A percentile compares a stretch with the other conserved stretches of the same genome.
Conservation (phyloP, 805 yeast species). For the Nakazawaea laoshanensis region DNA sequence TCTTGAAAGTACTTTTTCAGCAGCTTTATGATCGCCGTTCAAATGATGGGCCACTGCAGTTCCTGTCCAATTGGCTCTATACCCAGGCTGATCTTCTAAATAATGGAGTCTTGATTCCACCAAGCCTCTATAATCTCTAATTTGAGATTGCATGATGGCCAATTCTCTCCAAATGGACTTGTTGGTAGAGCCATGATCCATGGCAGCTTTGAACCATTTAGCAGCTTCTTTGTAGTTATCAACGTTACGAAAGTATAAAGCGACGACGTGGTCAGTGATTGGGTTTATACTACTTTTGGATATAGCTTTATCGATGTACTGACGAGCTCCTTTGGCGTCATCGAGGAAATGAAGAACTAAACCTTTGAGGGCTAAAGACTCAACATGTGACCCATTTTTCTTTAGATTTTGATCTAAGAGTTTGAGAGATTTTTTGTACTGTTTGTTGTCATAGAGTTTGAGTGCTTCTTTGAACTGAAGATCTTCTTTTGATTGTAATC, state of each 20-base stretch:
- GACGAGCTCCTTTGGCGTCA: conserved; percentile 54
- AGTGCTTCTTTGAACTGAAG: conserved; percentile 73
- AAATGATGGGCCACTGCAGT: conserved; percentile 81
- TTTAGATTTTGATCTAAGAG: conserved; percentile 67
- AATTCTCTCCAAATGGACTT: conserved; percentile 76
- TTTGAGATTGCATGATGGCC: conserved; percentile 70
- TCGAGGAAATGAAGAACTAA: conserved; percentile 51
- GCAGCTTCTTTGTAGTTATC: conserved; percentile 71
- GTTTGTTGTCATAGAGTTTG: conserved; percentile 73
- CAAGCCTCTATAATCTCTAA: conserved; percentile 61
- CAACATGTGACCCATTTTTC: conserved; percentile 69
- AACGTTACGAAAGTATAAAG: conserved; percentile 67
- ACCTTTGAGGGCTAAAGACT: conserved; percentile 81
- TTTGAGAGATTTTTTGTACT: conserved; percentile 80
- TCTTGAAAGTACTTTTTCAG: conserved; percentile 62
- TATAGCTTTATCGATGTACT: conserved; percentile 52
- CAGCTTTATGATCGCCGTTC: conserved; percentile 55
- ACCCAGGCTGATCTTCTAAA: conserved; percentile 70
- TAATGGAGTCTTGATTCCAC: conserved; percentile 57
- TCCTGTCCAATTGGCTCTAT: conserved; percentile 85
- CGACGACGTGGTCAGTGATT: conserved; percentile 77
- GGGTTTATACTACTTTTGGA: conserved; percentile 42
- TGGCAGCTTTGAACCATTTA: conserved; percentile 66
- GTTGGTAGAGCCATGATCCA: conserved; percentile 72
- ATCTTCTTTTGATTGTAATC: conserved; percentile 50